Conservation (phyloP, 2,329 filamentous ascomycete genomes). For the Diplodia corticola region DNA sequence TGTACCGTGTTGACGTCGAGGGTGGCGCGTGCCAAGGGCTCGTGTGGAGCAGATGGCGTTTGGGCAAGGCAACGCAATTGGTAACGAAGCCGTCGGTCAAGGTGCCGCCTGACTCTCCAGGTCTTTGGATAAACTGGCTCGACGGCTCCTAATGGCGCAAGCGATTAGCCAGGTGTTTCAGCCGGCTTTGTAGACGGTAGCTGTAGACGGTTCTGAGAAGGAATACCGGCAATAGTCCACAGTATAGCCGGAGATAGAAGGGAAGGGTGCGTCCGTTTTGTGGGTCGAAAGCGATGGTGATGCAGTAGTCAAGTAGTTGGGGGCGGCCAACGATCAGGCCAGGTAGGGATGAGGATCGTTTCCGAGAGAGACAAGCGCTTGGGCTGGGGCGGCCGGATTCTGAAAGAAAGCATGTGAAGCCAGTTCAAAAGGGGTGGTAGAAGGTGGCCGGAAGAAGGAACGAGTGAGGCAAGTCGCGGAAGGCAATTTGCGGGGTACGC, state of each 20-base stretch:
- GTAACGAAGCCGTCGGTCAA: background rate
- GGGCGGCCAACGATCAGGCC: background rate
- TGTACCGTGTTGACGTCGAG: background rate
- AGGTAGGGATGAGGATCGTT: background rate
- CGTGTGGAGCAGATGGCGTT: background rate
- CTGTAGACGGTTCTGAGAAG: background rate
- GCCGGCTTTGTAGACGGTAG: background rate
- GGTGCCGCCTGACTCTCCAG: background rate
- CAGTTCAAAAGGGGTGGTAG: background rate
- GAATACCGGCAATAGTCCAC: background rate
- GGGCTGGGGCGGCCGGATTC: background rate
- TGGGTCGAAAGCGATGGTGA: background rate
- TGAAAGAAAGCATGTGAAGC: background rate
- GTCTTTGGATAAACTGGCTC: background rate
- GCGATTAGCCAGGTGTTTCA: slow-evolving; percentile 1
- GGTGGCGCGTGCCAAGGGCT: background rate
- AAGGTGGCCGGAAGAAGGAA: background rate
- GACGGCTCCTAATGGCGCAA: background rate
- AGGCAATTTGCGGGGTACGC: slow-evolving; percentile 13
- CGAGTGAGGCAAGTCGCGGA: background rate
- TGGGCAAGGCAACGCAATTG: background rate
- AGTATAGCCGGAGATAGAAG: background rate
- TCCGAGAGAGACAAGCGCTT: background rate
- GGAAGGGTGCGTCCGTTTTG: background rate
- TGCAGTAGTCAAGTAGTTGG: background rate